Evolutionary conservation across 805 yeast genomes (phyloP), one percentile per base, ranked within the genome.

Genomic region (Tetrapisispora pingtungensis): DNA sequence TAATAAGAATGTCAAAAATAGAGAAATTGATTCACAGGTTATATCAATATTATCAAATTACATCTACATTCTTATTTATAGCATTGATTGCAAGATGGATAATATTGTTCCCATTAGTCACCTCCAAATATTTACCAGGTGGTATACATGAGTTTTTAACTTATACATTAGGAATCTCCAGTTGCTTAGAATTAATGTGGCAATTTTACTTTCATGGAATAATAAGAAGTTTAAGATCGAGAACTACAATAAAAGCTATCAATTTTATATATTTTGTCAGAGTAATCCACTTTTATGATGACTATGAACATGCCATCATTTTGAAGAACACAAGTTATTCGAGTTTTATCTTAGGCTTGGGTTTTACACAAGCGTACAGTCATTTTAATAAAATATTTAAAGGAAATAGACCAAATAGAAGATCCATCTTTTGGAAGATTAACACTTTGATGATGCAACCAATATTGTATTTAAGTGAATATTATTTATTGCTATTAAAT

Each of bases 131-230:
- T 50, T 59, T 81, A 18, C 83, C 87, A 1, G 86, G 81, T 7
- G 88, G 86, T 0, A 77, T 82, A 12, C 84, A 84, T 37, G 83
- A 76, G 50, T 81, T 79, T 61, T 74, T 78, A 20, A 58, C 59
- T 37, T 53, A 51, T 36, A 18, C 55, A 26, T 27, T 62, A 45
- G 42, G 58, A 10, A 53, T 41, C 31, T 39, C 57, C 12, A 50
- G 59, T 20, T 10, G 47, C 1, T 36, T 46, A 10, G 64, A 59
- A 34, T 34, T 59, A 3, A 8, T 57, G 10, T 61, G 64, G 64
- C 42, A 47, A 13, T 38, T 57, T 7, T 49, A 40, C 27, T 59
- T 58, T 33, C 52, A 52, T 40, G 59, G 62, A 2, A 14, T 55
- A 18, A 43, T 26, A 2, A 41, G 43, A n/a, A 49, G 52, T 3